These are phyloP conservation scores for Trametes cingulata DNA, from an alignment of 768 basidiomycete species.

Conservation along the genomic window DNA sequence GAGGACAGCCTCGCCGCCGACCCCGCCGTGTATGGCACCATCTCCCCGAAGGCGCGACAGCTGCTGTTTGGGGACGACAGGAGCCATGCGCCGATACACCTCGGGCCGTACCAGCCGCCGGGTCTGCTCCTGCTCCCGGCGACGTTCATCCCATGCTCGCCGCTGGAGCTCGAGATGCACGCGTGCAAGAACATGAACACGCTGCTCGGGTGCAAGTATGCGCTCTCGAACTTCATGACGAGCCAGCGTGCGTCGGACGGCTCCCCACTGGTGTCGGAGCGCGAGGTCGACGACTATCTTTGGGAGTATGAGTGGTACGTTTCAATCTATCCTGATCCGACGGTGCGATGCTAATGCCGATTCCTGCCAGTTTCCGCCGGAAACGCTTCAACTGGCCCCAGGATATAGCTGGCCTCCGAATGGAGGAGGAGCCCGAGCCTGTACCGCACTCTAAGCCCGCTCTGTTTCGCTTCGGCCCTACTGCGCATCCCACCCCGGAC, in stretches of 20 bases:
- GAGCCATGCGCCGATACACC: not conserved
- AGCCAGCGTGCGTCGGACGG: slow-evolving; percentile 32
- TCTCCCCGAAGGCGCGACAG: slow-evolving; percentile 20
- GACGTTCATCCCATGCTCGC: slow-evolving; percentile 59
- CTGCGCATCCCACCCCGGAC: not conserved
- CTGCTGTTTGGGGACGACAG: slow-evolving; percentile 20
- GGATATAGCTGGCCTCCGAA: slow-evolving; percentile 33
- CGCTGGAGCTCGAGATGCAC: slow-evolving; percentile 72
- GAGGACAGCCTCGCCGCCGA: slow-evolving; percentile 8
- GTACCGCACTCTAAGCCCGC: slow-evolving; percentile 5
- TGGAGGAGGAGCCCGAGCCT: slow-evolving; percentile 15
- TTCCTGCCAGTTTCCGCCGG: slow-evolving; percentile 56
- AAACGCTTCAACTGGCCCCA: slow-evolving; percentile 70
- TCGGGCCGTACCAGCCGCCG: slow-evolving; percentile 49
- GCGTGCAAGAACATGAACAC: slow-evolving; percentile 69
- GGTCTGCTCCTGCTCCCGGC: slow-evolving; percentile 61
- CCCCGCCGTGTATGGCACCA: not conserved
- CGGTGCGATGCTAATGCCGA: not conserved
- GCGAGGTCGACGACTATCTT: slow-evolving; percentile 39
- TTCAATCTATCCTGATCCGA: not conserved
- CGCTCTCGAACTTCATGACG: slow-evolving; percentile 51
- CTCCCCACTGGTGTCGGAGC: slow-evolving; percentile 24
- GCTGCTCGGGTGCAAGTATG: slow-evolving; percentile 60
- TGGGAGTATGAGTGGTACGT: slow-evolving; percentile 61
- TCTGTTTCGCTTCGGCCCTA: slow-evolving; percentile 1